Evolutionary conservation across 768 basidiomycete species (phyloP), one percentile per base, ranked within the genome.

Genomic region (Mycena galericulata): DNA sequence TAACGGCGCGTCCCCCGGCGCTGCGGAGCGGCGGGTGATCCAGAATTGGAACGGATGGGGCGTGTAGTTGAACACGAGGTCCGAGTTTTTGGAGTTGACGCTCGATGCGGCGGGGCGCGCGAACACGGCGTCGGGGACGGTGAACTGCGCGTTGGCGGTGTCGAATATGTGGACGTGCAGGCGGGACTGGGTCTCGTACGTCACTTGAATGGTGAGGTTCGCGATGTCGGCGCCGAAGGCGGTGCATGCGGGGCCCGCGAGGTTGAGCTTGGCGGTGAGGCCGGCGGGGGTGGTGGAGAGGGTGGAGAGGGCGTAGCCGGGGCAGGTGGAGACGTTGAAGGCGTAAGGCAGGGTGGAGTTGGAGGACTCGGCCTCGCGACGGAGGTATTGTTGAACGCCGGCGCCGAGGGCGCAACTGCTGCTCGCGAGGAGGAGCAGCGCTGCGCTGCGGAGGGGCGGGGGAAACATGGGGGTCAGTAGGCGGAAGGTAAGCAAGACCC

Each of bases 41-140:
- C 92, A 94, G 75, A 94, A 94, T 2, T 89, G 88, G 75, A 94
- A 94, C 0, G 93, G 92, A 0, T 82, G 80, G 1, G 83, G 9
- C 2, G 89, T 82, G 67, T 89, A 88, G 74, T 93, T 89, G 81
- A 94, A 94, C 4, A 89, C 79, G 12, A 94, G 82, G 72, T 94
- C 92, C 0, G 90, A 90, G 0, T 76, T 79, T 15, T 78, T n/a
- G 67, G 76, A 11, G 81, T 79, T 71, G 6, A 43, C 45, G 22
- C 55, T 41, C 10, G 57, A 55, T 0, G 66, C 55, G 0, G 47
- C 50, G 27, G 70, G 70, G 1, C 59, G 70, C n/a, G 62, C 7
- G 38, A 71, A 67, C 36, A 91, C 79, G 58, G 82, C 85, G 32
- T 86, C 75, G 0, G 92, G 92, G 41, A 94, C 83, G 8, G 86